These are phyloP conservation scores for Xylaria intraflava DNA, from an alignment of 495 filamentous ascomycete species.

Conservation along the genomic window DNA sequence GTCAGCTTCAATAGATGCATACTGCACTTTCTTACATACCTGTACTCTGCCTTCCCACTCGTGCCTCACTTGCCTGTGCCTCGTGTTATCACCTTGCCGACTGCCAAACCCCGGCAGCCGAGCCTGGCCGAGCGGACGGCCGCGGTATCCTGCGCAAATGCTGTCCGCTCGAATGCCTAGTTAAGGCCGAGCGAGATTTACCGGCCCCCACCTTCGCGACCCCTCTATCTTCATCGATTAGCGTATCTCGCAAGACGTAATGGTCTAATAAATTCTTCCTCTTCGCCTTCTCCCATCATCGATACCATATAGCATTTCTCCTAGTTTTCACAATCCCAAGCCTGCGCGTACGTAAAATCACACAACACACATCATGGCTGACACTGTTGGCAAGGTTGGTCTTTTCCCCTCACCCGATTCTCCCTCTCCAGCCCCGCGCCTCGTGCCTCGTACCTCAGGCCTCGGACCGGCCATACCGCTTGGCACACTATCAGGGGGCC, in stretches of 20 bases:
- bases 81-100: no score
- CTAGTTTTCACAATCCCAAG: background rate
- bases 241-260: no score
- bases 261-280: background rate
- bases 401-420: background rate
- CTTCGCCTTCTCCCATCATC: background rate
- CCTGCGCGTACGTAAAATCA: background rate
- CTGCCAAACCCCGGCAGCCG: no score
- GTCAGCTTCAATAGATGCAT: no score
- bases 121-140: no score
- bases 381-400: constrained; percentile 44
- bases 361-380: constrained; percentile 31
- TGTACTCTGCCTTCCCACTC: no score
- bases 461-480: background rate
- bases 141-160: no score
- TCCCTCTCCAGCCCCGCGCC: constrained; percentile 17
- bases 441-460: background rate
- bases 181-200: no score
- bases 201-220: no score
- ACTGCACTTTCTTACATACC: no score
- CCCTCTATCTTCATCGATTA: background rate
- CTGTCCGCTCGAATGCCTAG: no score
- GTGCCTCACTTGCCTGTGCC: no score
- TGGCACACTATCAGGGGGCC: constrained; percentile 6
- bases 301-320: background rate